Conservation (phyloP, 176 grass and related monocot genomes). For the Saccharum officinarum region DNA sequence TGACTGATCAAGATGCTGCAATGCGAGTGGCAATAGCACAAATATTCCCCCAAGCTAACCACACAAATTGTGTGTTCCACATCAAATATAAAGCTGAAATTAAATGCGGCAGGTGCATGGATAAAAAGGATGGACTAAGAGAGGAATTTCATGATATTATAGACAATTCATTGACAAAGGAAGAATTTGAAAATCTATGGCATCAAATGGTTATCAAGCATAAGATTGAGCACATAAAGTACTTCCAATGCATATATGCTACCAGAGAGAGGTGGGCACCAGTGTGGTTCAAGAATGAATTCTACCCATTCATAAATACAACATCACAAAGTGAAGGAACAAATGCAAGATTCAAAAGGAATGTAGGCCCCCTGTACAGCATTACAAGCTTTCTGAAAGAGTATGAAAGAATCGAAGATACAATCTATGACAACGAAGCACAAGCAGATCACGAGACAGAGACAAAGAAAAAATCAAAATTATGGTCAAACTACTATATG, state of each 20-base stretch:
- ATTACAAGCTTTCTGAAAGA: neutral
- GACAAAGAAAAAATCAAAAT: neutral
- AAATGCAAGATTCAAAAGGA: neutral
- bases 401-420: neutral
- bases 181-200: neutral
- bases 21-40: neutral
- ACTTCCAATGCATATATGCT: neutral
- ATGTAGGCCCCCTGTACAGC: neutral
- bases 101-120: neutral
- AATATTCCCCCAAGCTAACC: neutral
- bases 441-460: neutral
- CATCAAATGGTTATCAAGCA: neutral
- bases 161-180: neutral
- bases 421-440: neutral
- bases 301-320: neutral
- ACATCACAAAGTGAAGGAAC: neutral
- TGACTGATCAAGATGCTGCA: neutral
- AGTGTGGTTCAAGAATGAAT: neutral
- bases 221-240: neutral
- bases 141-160: neutral
- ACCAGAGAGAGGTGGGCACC: neutral
- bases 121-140: neutral
- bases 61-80: neutral
- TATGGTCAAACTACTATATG: neutral
- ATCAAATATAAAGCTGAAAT: neutral